phyloP scores from a whole-genome alignment of 148 eudicot species.

The Gaultheria prostrata region DNA sequence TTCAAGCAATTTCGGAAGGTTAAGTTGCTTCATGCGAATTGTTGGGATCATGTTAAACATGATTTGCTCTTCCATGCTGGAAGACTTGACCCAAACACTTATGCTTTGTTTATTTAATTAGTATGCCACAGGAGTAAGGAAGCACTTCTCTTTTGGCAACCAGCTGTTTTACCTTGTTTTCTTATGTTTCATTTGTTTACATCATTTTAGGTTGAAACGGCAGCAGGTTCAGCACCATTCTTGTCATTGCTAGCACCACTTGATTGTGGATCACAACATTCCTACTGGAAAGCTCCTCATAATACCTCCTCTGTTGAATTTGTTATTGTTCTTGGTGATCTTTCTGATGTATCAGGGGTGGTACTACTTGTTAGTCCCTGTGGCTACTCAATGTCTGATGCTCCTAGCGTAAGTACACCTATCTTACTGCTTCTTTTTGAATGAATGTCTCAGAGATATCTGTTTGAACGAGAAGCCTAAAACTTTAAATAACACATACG shows the following conservation, averaged over 20 bases:
- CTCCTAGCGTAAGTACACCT: slow-evolving; percentile 69
- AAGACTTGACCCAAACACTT: neutral
- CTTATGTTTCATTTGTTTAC: slow-evolving; percentile 18
- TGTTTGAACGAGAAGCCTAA: slow-evolving; percentile 13
- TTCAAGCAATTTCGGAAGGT: slow-evolving; percentile 2
- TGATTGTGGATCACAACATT: slow-evolving; percentile 57
- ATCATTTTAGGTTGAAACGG: slow-evolving; percentile 70
- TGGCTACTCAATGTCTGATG: slow-evolving; percentile 87
- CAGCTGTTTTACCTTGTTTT: slow-evolving; percentile 6
- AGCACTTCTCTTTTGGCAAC: neutral
- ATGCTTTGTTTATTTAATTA: neutral
- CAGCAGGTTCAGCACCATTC: slow-evolving; percentile 80
- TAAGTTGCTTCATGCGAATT: neutral
- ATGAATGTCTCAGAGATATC: neutral
- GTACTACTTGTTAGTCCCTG: slow-evolving; percentile 74
- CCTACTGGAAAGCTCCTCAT: slow-evolving; percentile 90
- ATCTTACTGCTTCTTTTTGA: slow-evolving; percentile 12
- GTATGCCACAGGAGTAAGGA: neutral
- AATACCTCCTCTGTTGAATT: slow-evolving; percentile 66
- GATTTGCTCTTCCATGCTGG: neutral
- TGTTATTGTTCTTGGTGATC: slow-evolving; percentile 62
- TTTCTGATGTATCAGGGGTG: slow-evolving; percentile 86
- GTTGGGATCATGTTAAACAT: neutral
- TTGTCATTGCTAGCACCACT: slow-evolving; percentile 81
- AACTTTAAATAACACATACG: neutral